Percentiles rank a stretch among this genome's conserved stretches.
These are phyloP conservation scores for Talaromyces pinophilus DNA, from an alignment of 2,329 filamentous ascomycete genomes.

Conservation along the genomic window DNA sequence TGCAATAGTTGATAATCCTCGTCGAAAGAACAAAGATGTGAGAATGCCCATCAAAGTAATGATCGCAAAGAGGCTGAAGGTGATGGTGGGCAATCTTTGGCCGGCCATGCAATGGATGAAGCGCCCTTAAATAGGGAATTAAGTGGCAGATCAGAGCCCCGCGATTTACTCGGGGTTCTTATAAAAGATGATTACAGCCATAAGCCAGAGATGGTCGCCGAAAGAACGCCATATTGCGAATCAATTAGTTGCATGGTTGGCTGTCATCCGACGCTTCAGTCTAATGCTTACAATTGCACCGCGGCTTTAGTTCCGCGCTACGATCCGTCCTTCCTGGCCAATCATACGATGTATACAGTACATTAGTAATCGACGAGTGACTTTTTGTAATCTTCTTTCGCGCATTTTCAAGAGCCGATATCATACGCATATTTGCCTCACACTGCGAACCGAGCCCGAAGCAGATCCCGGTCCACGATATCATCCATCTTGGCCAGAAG, in stretches of 20 bases:
- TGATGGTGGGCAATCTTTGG: constrained; percentile 5
- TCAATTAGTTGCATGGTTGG: background rate
- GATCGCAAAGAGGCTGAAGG: constrained; percentile 4
- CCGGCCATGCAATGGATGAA: constrained; percentile 14
- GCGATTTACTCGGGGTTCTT: background rate
- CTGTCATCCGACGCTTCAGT: background rate
- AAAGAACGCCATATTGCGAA: constrained; percentile 12
- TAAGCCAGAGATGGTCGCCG: background rate
- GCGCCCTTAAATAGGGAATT: background rate
- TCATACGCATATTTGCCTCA: constrained; percentile 1
- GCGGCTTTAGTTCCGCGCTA: constrained; percentile 1
- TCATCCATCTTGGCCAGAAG: constrained; percentile 26
- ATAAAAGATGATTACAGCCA: background rate
- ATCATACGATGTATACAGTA: background rate
- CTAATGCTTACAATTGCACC: constrained; percentile 7
- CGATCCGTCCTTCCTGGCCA: background rate
- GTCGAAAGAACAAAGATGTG: constrained; percentile 12
- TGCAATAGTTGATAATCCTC: constrained; percentile 4
- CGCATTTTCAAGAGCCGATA: background rate
- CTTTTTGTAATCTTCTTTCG: background rate
- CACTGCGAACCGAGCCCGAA: constrained; percentile 21
- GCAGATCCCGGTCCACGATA: constrained; percentile 27
- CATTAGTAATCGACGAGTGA: background rate
- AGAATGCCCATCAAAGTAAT: constrained; percentile 14
- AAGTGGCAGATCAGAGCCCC: background rate